A percentile compares a stretch with the other conserved stretches of the same genome.
Evolutionary conservation across 2,329 filamentous ascomycete genomes (phyloP).

Genomic region (Pseudofabraea citricarpa): DNA sequence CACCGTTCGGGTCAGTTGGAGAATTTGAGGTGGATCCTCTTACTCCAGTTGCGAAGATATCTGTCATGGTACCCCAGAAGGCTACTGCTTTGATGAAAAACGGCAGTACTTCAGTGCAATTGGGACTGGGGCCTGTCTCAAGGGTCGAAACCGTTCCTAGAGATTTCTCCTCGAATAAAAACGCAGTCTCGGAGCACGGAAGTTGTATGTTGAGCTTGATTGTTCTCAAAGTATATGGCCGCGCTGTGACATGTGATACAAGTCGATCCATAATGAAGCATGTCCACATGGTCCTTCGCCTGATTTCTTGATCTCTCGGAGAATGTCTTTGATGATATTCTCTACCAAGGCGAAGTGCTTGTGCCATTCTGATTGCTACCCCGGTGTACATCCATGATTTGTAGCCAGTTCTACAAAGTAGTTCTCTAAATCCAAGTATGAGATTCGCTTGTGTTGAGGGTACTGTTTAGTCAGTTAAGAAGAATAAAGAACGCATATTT

Average conservation of each 20-base stretch:
- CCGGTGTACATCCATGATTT: constrained; percentile 12
- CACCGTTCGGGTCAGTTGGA: not conserved
- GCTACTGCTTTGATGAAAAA: constrained; percentile 1
- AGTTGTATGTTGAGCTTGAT: not conserved
- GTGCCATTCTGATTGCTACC: constrained; percentile 9
- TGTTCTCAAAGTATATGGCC: not conserved
- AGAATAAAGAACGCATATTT: too few relatives aligned
- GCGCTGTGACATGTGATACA: not conserved
- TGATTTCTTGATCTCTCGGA: constrained; percentile 6
- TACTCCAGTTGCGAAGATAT: not conserved
- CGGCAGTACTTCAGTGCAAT: not conserved
- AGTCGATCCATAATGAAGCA: not conserved
- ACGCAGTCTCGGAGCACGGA: not conserved
- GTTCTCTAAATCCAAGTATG: constrained; percentile 8
- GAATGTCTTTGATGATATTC: constrained; percentile 9
- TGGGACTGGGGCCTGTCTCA: not conserved
- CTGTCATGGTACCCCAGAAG: not conserved
- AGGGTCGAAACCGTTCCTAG: not conserved
- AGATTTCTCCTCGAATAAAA: not conserved
- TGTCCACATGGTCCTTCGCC: constrained; percentile 6
- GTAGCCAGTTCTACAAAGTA: constrained; percentile 5
- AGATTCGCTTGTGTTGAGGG: constrained; percentile 8
- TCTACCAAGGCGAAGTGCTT: constrained; percentile 6
- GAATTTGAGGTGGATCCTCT: not conserved
- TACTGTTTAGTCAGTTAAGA: not conserved